Percentiles rank a stretch among this genome's conserved stretches.
Evolutionary conservation across 257 asterid species (phyloP).

Genomic region (Solanum chaucha): DNA sequence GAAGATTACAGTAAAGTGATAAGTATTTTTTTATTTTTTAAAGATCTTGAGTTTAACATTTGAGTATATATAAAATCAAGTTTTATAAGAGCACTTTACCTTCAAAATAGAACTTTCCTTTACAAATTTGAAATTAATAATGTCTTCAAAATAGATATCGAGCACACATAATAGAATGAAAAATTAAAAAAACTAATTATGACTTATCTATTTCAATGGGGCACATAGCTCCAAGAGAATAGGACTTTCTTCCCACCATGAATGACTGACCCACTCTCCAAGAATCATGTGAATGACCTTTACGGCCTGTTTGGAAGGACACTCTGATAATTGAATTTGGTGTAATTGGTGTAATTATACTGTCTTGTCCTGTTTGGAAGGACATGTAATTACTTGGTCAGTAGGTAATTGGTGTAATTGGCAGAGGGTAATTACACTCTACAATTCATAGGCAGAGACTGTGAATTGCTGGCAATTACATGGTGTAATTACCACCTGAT

Average conservation of each 20-base stretch:
- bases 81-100: rapidly evolving
- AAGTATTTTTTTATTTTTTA: not conserved
- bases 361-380: too few species aligned
- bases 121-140: rapidly evolving
- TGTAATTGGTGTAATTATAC: too few species aligned
- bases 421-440: too few species aligned
- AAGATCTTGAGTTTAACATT: not conserved
- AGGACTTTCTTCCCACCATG: not conserved
- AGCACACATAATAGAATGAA: rapidly evolving
- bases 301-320: too few species aligned
- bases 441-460: too few species aligned
- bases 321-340: too few species aligned
- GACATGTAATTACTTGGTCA: too few species aligned
- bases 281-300: not conserved
- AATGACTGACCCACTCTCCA: not conserved
- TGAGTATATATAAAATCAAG: not conserved
- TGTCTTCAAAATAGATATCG: rapidly evolving
- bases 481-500: too few species aligned
- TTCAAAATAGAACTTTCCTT: not conserved
- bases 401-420: too few species aligned
- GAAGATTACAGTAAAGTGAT: not conserved
- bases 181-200: not conserved
- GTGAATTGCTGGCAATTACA: too few species aligned
- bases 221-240: not conserved
- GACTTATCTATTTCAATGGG: not conserved